Evolutionary conservation across 2,329 filamentous ascomycete genomes (phyloP).

Genomic region (Colletotrichum higginsianum): DNA sequence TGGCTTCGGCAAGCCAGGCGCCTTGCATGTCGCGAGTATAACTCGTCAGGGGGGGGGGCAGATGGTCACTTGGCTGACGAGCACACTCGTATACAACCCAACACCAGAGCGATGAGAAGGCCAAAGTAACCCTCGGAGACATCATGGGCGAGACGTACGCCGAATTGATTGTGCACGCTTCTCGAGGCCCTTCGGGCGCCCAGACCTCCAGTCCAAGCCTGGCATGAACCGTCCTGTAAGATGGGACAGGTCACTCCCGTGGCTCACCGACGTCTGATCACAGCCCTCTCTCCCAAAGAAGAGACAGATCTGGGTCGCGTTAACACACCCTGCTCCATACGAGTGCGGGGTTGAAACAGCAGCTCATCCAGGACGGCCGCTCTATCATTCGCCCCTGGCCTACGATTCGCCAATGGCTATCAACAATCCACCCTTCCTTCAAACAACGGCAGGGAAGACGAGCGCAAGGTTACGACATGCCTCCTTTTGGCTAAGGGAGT

Average conservation of each 20-base stretch:
- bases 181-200: not conserved
- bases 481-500: not conserved
- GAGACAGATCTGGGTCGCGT: not conserved
- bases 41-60: not conserved
- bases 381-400: conserved; percentile 2
- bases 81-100: not conserved
- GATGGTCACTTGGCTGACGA: not conserved
- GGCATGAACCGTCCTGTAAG: not conserved
- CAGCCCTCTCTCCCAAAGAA: not conserved
- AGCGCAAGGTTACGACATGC: not conserved
- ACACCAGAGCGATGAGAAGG: not conserved
- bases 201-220: not conserved
- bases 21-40: not conserved
- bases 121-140: not conserved
- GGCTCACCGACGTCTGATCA: not conserved
- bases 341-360: conserved; percentile 41
- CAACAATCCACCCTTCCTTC: not conserved
- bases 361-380: conserved; percentile 7
- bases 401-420: conserved; percentile 4
- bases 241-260: not conserved
- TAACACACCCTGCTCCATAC: conserved; percentile 12
- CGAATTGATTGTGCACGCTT: not conserved
- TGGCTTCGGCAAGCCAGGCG: not conserved
- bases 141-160: not conserved
- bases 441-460: not conserved